Evolutionary conservation across 2,329 filamentous ascomycete genomes (phyloP).

Genomic region (Emmonsiellopsis sp.): DNA sequence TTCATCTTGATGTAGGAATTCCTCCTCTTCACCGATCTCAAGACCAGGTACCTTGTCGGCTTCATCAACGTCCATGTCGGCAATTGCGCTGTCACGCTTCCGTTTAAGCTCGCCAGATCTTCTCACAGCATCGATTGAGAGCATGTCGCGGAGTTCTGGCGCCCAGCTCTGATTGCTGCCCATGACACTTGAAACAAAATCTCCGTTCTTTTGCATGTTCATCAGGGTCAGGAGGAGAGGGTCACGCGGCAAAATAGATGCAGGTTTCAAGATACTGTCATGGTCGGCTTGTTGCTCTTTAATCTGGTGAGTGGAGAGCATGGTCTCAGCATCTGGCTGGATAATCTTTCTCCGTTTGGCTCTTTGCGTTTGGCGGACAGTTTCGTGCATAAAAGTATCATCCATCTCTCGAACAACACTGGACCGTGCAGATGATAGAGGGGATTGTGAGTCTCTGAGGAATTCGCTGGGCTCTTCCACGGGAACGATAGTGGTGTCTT

Average conservation of each 20-base stretch:
- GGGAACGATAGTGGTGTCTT: conserved; percentile 29
- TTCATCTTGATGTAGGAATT: conserved; percentile 38
- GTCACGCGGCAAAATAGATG: conserved; percentile 76
- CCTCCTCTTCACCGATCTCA: conserved; percentile 57
- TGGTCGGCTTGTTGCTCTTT: conserved; percentile 79
- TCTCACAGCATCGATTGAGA: conserved; percentile 76
- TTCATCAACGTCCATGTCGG: conserved; percentile 63
- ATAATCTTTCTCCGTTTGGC: conserved; percentile 74
- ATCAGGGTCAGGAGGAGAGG: conserved; percentile 78
- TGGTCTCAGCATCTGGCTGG: conserved; percentile 69
- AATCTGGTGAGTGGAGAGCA: conserved; percentile 67
- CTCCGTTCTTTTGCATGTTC: conserved; percentile 84
- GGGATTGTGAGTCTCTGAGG: conserved; percentile 41
- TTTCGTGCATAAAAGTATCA: conserved; percentile 45
- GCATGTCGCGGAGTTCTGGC: conserved; percentile 80
- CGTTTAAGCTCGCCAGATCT: conserved; percentile 76
- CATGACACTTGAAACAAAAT: conserved; percentile 80
- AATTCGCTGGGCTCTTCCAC: conserved; percentile 21
- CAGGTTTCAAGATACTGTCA: conserved; percentile 73
- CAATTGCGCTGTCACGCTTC: conserved; percentile 82
- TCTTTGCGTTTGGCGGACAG: conserved; percentile 57
- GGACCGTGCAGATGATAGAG: conserved; percentile 44
- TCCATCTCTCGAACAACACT: conserved; percentile 53
- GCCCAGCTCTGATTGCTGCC: conserved; percentile 77
- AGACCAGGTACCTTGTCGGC: conserved; percentile 54